These are phyloP conservation scores for Verticillium isaacii DNA, from an alignment of 2,329 filamentous ascomycete species.

Conservation along the genomic window DNA sequence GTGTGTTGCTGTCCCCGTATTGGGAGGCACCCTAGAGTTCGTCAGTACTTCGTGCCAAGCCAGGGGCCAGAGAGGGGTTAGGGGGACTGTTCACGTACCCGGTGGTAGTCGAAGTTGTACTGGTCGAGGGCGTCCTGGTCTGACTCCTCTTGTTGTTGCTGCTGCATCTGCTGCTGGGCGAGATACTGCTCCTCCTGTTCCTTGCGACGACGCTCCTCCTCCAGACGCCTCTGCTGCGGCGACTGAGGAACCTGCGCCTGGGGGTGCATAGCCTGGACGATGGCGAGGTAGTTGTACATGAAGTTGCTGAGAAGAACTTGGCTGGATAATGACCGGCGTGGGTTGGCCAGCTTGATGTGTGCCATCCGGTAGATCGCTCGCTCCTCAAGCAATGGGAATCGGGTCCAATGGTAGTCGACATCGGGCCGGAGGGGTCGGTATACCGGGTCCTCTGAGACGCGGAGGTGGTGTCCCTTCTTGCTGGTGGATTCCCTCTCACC, in stretches of 20 bases:
- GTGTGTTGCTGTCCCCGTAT: slow-evolving; percentile 38
- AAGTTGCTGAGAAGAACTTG: slow-evolving; percentile 98
- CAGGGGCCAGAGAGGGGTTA: too few relatives aligned
- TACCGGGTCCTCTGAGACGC: slow-evolving; percentile 73
- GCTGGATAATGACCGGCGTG: slow-evolving; percentile 82
- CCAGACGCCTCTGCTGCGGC: slow-evolving; percentile 63
- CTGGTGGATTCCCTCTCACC: slow-evolving; percentile 67
- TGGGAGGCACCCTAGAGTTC: slow-evolving; percentile 36
- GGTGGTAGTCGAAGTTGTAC: slow-evolving; percentile 50
- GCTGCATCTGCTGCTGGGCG: slow-evolving; percentile 35
- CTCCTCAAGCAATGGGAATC: slow-evolving; percentile 93
- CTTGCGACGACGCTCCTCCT: slow-evolving; percentile 48
- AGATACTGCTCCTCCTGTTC: slow-evolving; percentile 45
- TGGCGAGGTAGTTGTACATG: slow-evolving; percentile 98
- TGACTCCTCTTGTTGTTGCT: slow-evolving; percentile 31
- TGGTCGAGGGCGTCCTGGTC: slow-evolving; percentile 41
- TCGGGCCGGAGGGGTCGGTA: slow-evolving; percentile 74
- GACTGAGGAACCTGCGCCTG: slow-evolving; percentile 88
- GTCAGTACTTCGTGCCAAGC: slow-evolving; percentile 1
- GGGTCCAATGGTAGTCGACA: slow-evolving; percentile 92
- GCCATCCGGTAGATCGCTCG: slow-evolving; percentile 98
- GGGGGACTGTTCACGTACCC: slow-evolving; percentile 33
- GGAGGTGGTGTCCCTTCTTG: slow-evolving; percentile 71
- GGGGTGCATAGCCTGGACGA: slow-evolving; percentile 98
- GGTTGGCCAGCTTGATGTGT: slow-evolving; percentile 98